Conservation (phyloP, 345 rosid species). For the Arabidopsis suecica region DNA sequence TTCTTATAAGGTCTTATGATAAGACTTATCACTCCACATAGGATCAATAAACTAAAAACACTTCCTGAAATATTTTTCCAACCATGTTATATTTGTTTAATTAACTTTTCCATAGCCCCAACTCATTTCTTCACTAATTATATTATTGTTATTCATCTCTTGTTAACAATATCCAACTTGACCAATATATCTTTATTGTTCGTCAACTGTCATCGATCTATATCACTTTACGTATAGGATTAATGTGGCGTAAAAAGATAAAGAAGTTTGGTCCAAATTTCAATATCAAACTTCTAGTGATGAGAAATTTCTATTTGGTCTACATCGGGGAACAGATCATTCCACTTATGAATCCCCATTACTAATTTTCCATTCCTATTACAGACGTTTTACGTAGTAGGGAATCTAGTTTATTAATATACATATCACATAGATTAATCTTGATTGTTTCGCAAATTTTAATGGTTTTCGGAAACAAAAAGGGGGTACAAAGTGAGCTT, state of each 20-base stretch:
- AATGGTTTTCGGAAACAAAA: too few relatives aligned
- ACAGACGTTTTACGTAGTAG: neutral
- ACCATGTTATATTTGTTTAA: conserved; percentile 18
- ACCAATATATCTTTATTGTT: neutral
- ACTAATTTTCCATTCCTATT: neutral
- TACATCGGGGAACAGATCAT: neutral
- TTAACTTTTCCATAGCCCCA: conserved; percentile 24
- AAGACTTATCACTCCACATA: conserved; percentile 2
- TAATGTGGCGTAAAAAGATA: neutral
- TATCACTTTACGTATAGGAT: neutral
- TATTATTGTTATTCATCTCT: conserved; percentile 6
- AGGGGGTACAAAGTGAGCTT: neutral
- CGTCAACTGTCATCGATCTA: neutral
- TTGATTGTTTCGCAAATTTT: neutral
- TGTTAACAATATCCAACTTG: conserved; percentile 13
- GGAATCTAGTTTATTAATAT: neutral
- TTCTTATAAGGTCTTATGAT: conserved; percentile 6
- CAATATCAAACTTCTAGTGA: neutral
- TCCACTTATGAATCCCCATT: neutral
- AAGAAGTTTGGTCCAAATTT: neutral
- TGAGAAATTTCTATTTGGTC: neutral
- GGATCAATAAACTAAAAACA: neutral
- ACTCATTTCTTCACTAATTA: neutral
- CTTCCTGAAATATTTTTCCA: conserved; percentile 5
- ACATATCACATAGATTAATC: neutral